A percentile compares a stretch with the other conserved stretches of the same genome.
Conservation (phyloP, 495 filamentous ascomycete species). For the Mycothermus thermophilus region DNA sequence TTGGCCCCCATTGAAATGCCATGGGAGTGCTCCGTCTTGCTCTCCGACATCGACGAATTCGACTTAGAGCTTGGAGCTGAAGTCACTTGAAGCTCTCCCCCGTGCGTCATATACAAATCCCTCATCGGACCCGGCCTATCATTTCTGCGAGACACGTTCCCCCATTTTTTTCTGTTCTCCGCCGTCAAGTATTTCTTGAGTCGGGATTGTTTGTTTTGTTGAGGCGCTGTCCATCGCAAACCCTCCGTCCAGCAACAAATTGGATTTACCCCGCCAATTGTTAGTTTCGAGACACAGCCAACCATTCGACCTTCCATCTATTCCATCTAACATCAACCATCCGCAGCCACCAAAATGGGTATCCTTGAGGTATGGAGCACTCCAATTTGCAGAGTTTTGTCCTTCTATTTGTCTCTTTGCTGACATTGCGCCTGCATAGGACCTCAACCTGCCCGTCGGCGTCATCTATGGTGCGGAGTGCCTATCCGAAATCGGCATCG, state of each 20-base stretch:
- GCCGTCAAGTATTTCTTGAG: no score
- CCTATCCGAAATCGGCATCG: constrained; percentile 2
- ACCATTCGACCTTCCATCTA: no score
- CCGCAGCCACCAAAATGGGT: constrained; percentile 6
- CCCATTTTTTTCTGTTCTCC: background rate
- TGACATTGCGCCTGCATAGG: constrained; percentile 2
- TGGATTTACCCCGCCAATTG: constrained; percentile 5
- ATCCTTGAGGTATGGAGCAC: constrained; percentile 6
- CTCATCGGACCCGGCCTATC: constrained; percentile 5
- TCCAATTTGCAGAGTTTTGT: background rate
- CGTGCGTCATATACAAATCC: constrained; percentile 15
- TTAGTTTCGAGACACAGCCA: no score
- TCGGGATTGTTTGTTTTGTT: background rate
- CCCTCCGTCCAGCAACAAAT: background rate
- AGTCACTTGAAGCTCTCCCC: no score
- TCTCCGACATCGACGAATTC: no score
- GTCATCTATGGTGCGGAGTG: constrained; percentile 9
- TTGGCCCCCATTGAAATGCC: no score
- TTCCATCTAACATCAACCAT: no score
- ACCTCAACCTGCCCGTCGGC: constrained; percentile 12
- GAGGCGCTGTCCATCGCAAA: background rate
- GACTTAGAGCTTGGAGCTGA: no score
- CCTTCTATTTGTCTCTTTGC: background rate
- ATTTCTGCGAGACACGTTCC: constrained; percentile 4
- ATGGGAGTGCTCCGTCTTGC: no score